phyloP scores from a whole-genome alignment of 371 early-diverging fungal species.

The Mucor circinelloides region DNA sequence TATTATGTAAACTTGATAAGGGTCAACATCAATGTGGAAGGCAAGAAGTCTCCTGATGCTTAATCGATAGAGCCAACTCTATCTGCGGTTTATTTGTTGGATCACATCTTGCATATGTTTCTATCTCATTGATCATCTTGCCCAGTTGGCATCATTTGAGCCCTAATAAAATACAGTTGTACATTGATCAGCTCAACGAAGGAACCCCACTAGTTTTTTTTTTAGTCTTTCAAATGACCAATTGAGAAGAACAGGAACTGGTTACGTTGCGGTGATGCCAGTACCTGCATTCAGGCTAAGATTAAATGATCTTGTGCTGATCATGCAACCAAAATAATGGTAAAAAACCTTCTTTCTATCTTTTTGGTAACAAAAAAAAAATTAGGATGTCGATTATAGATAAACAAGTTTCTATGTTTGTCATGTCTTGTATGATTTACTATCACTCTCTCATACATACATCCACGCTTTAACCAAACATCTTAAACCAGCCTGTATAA shows the following conservation, averaged over 20 bases:
- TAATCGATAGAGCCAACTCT: background rate
- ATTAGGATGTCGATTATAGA: background rate
- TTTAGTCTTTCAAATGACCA: background rate
- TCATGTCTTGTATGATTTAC: background rate
- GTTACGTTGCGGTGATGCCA: background rate
- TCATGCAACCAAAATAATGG: background rate
- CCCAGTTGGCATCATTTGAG: background rate
- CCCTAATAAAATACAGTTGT: background rate
- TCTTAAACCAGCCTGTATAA: background rate
- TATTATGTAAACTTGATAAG: background rate
- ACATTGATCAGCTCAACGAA: background rate
- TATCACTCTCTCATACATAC: background rate
- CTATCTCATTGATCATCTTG: background rate
- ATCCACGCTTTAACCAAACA: background rate
- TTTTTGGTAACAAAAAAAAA: background rate
- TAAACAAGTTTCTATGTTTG: background rate
- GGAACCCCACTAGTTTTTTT: background rate
- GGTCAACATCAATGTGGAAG: background rate
- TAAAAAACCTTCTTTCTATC: background rate
- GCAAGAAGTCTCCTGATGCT: background rate
- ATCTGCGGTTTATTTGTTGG: background rate
- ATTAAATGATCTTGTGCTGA: background rate
- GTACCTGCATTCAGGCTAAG: background rate
- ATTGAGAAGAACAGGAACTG: background rate
- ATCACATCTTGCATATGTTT: background rate